Evolutionary conservation across 371 early-diverging fungal genomes (phyloP).

Genomic region (Mucor lusitanicus): DNA sequence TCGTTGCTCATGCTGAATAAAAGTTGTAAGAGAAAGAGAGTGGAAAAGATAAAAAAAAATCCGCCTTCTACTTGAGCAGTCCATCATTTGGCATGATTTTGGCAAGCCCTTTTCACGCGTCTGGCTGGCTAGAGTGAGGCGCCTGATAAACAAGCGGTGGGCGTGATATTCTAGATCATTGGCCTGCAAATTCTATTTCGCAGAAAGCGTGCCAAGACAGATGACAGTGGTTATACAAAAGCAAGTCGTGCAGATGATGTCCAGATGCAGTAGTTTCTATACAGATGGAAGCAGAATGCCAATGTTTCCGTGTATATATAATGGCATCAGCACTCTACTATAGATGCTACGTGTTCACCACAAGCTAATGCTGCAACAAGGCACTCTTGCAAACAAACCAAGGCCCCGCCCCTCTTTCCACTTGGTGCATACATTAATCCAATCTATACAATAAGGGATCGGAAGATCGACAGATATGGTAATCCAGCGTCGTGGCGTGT

Average conservation of each 20-base stretch:
- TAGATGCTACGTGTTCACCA: neutral
- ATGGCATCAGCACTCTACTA: neutral
- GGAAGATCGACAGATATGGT: constrained; percentile 14
- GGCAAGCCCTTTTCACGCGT: neutral
- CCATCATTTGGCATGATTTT: constrained; percentile 1
- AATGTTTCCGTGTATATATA: neutral
- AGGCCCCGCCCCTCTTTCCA: neutral
- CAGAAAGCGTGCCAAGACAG: constrained; percentile 4
- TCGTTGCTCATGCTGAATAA: neutral
- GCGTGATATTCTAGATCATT: neutral
- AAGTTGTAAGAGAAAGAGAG: neutral
- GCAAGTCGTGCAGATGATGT: neutral
- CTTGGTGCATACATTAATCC: neutral
- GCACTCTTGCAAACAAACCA: neutral
- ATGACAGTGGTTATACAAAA: neutral
- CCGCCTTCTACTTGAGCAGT: neutral
- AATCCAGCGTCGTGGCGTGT: constrained; percentile 3
- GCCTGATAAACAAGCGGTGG: neutral
- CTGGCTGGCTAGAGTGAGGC: no score
- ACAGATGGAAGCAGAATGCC: neutral
- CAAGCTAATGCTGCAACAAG: neutral
- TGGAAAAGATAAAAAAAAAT: neutral
- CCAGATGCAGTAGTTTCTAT: neutral
- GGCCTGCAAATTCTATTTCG: neutral
- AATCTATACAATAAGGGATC: constrained; percentile 9